Evolutionary conservation across 2,329 filamentous ascomycete genomes (phyloP).

Genomic region (Bisporella sp.): DNA sequence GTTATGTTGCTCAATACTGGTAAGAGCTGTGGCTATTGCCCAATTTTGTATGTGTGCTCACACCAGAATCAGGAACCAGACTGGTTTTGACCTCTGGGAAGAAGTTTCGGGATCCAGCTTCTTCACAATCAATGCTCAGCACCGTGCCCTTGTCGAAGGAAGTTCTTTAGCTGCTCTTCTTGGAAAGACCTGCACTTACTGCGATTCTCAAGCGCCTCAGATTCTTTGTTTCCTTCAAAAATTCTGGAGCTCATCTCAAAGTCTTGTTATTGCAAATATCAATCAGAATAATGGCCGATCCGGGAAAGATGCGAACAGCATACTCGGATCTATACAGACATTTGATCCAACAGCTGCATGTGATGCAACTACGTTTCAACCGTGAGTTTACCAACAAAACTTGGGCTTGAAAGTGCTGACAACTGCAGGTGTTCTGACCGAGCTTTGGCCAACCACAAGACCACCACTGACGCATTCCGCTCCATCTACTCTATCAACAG

Average conservation of each 20-base stretch:
- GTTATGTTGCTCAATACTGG: slow-evolving; percentile 70
- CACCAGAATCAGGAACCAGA: slow-evolving; percentile 33
- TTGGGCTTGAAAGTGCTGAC: too few relatives aligned
- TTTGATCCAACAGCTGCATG: slow-evolving; percentile 65
- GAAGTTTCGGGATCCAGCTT: slow-evolving; percentile 72
- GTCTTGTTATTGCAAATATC: slow-evolving; percentile 64
- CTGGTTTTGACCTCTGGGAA: slow-evolving; percentile 75
- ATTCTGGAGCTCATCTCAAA: slow-evolving; percentile 58
- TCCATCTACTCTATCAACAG: slow-evolving; percentile 62
- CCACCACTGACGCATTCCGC: slow-evolving; percentile 69
- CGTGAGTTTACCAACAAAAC: slow-evolving; percentile 34
- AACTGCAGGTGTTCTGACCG: slow-evolving; percentile 27
- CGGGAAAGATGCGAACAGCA: slow-evolving; percentile 65
- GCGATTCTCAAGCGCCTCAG: slow-evolving; percentile 58
- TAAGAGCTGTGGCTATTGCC: slow-evolving; percentile 8
- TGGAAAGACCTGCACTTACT: slow-evolving; percentile 52
- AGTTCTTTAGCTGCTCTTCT: slow-evolving; percentile 57
- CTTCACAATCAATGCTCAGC: slow-evolving; percentile 66
- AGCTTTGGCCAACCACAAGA: slow-evolving; percentile 70
- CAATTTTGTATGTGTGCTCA: not conserved
- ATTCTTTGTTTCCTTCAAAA: slow-evolving; percentile 66
- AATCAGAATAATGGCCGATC: slow-evolving; percentile 53
- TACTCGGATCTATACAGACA: slow-evolving; percentile 58
- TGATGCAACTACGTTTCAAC: slow-evolving; percentile 68
- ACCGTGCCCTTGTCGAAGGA: slow-evolving; percentile 65